Conservation (phyloP, 163 green algal genomes). For the Chlamydomonas reinhardtii region DNA sequence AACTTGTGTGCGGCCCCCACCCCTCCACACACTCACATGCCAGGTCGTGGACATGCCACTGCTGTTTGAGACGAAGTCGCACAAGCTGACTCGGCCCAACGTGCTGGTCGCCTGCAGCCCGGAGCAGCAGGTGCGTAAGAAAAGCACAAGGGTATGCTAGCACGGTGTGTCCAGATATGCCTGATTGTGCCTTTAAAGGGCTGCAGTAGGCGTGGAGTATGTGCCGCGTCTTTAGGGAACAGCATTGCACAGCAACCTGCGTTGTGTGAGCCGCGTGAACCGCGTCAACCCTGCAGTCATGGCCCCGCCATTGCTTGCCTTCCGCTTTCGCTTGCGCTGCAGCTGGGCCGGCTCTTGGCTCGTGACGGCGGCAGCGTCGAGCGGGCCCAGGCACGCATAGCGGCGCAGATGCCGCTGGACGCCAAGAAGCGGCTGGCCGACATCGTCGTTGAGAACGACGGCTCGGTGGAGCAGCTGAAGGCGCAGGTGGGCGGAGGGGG, state of each 20-base stretch:
- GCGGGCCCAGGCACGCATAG: conserved; percentile 62
- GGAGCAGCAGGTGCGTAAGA: conserved; percentile 65
- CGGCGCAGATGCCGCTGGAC: conserved; percentile 68
- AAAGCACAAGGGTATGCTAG: not conserved
- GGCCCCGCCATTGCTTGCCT: too few species aligned
- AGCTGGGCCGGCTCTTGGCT: conserved; percentile 62
- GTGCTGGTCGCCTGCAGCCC: conserved; percentile 76
- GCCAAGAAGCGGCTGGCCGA: conserved; percentile 68
- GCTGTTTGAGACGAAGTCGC: conserved; percentile 84
- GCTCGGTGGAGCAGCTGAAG: conserved; percentile 55
- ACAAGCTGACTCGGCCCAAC: conserved; percentile 58
- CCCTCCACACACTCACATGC: too few species aligned
- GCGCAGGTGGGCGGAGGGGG: conserved; percentile 63
- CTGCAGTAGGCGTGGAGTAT: too few species aligned
- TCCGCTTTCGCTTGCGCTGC: not conserved
- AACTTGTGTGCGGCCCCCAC: too few species aligned
- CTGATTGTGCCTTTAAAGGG: too few species aligned
- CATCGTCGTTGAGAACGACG: conserved; percentile 75
- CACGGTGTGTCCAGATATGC: too few species aligned
- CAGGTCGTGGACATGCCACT: conserved; percentile 92
- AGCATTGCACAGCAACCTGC: too few species aligned
- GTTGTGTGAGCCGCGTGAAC: too few species aligned
- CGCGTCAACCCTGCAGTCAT: too few species aligned
- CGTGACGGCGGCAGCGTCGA: conserved; percentile 64
- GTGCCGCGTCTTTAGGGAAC: too few species aligned